Conservation (phyloP, 2,329 filamentous ascomycete species). For the Eurotiales sp. region DNA sequence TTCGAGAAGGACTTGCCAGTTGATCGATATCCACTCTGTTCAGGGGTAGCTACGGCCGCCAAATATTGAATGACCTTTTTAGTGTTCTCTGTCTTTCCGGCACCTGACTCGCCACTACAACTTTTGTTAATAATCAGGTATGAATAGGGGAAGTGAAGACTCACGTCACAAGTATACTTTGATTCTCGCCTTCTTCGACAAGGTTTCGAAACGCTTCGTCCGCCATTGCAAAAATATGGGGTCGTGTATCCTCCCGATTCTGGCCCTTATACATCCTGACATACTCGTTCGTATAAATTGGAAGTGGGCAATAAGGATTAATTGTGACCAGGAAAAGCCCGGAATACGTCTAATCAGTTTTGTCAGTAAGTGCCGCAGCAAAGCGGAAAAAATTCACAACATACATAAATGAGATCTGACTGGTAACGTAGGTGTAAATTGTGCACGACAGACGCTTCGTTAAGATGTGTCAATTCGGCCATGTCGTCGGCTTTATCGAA, state of each 20-base stretch:
- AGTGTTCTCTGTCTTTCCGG: constrained; percentile 97
- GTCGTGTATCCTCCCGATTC: constrained; percentile 87
- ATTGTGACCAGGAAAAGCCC: constrained; percentile 95
- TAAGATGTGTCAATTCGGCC: constrained; percentile 96
- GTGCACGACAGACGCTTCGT: constrained; percentile 96
- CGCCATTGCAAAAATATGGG: constrained; percentile 96
- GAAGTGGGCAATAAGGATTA: constrained; percentile 90
- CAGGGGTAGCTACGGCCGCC: constrained; percentile 84
- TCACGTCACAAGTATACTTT: constrained; percentile 91
- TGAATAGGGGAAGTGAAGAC: constrained; percentile 22
- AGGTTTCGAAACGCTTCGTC: constrained; percentile 95
- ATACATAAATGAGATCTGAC: constrained; percentile 81
- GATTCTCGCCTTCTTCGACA: constrained; percentile 90
- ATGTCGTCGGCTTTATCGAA: constrained; percentile 99
- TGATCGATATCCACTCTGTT: constrained; percentile 60
- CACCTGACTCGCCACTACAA: constrained; percentile 79
- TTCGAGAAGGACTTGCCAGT: constrained; percentile 70
- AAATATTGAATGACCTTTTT: constrained; percentile 99
- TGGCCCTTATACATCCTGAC: constrained; percentile 97
- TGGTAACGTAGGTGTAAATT: constrained; percentile 95
- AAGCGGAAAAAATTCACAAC: constrained; percentile 23
- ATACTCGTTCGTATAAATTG: constrained; percentile 95
- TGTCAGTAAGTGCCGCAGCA: background rate
- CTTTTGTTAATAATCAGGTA: background rate
- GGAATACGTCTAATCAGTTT: constrained; percentile 70